phyloP scores from a whole-genome alignment of 2,329 filamentous ascomycete genomes.

The Colletotrichum kahawae region DNA sequence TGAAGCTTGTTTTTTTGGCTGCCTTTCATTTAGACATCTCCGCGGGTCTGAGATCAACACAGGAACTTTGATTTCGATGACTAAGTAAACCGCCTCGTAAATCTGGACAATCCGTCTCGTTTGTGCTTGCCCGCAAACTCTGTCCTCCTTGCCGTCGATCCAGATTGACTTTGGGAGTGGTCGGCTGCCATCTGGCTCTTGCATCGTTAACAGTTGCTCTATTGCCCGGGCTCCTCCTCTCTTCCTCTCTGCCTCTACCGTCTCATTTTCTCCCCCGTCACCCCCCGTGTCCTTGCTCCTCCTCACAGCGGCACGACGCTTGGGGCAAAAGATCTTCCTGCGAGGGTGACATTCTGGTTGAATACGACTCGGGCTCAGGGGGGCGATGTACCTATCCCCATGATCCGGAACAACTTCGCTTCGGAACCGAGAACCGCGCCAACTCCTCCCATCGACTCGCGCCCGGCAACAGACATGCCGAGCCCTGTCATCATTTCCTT shows the following conservation, averaged over 20 bases:
- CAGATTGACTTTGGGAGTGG: background rate
- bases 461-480: slow-evolving; percentile 1
- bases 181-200: background rate
- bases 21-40: background rate
- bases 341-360: background rate
- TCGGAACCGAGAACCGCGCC: background rate
- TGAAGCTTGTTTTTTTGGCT: background rate
- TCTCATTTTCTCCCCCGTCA: background rate
- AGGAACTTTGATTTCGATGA: background rate
- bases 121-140: background rate
- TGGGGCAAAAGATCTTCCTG: background rate
- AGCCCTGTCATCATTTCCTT: background rate
- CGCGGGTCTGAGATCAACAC: background rate
- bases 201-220: background rate
- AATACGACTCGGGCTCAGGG: background rate
- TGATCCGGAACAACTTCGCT: background rate
- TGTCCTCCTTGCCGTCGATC: slow-evolving; percentile 9
- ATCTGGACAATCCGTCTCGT: background rate
- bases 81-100: background rate
- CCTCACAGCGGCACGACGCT: background rate
- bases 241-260: background rate
- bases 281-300: background rate
- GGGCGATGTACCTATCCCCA: background rate
- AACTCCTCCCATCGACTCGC: background rate
- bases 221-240: background rate